Percentiles rank a stretch among this genome's conserved stretches.
Conservation (phyloP, 495 filamentous ascomycete species). For the Endocarpon pusillum region DNA sequence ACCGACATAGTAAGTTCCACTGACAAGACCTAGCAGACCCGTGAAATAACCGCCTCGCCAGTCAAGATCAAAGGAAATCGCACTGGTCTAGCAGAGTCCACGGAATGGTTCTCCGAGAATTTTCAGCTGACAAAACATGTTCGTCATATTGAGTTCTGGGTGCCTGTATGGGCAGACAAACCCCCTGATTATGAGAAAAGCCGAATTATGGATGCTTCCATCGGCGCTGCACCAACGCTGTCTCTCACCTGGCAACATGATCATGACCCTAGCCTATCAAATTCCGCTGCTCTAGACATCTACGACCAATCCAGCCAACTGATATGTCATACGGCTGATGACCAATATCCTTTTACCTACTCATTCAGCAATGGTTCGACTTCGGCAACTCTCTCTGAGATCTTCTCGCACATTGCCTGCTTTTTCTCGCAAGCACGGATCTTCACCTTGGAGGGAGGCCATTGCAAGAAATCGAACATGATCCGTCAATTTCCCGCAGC, state of each 20-base stretch:
- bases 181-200: no score
- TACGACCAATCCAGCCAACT: no score
- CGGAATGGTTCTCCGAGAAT: constrained; percentile 37
- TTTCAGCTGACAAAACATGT: constrained; percentile 43
- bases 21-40: no score
- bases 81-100: constrained; percentile 34
- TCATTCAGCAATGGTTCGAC: no score
- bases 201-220: no score
- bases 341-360: no score
- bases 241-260: no score
- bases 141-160: constrained; percentile 56
- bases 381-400: constrained; percentile 47
- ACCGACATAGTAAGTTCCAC: constrained; percentile 42
- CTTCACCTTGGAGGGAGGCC: constrained; percentile 59
- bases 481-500: constrained; percentile 34
- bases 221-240: no score
- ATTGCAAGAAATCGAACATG: constrained; percentile 50
- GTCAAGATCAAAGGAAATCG: constrained; percentile 55
- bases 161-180: constrained; percentile 49
- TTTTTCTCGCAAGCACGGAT: constrained; percentile 42
- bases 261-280: no score
- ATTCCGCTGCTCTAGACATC: no score
- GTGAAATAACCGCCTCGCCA: no score
- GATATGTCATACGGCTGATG: no score
- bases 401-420: constrained; percentile 39